Evolutionary conservation across 1,284 basidiomycete genomes (phyloP).

Genomic region (Sanguinoderma infundibulare): DNA sequence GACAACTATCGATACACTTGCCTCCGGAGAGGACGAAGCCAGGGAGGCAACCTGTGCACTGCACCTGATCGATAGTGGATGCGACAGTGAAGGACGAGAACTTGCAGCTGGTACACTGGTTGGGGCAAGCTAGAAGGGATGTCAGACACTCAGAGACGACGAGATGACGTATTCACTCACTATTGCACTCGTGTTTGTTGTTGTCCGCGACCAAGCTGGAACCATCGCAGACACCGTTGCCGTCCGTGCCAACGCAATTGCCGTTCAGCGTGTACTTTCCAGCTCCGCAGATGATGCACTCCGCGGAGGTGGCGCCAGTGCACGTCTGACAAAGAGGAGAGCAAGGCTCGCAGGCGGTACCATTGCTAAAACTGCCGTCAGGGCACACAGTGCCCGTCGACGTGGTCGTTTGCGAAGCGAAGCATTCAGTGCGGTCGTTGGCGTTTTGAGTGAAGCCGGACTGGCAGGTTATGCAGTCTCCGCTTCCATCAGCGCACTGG

Average conservation of each 20-base stretch:
- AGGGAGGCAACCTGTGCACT: slow-evolving; percentile 78
- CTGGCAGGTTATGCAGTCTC: slow-evolving; percentile 73
- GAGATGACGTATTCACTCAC: slow-evolving; percentile 47
- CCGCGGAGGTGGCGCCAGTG: slow-evolving; percentile 65
- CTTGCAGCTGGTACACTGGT: slow-evolving; percentile 77
- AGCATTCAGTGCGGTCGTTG: slow-evolving; percentile 71
- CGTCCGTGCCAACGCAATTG: slow-evolving; percentile 65
- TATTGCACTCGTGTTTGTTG: slow-evolving; percentile 77
- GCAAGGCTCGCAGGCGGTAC: slow-evolving; percentile 60
- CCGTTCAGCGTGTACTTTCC: slow-evolving; percentile 67
- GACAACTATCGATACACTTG: slow-evolving; percentile 69
- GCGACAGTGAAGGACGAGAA: slow-evolving; percentile 72
- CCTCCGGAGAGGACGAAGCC: slow-evolving; percentile 75
- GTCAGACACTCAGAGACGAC: slow-evolving; percentile 1
- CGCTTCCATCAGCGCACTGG: slow-evolving; percentile 67
- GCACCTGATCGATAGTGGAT: slow-evolving; percentile 65
- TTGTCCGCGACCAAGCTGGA: slow-evolving; percentile 79
- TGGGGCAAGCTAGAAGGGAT: slow-evolving; percentile 61
- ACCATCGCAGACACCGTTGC: slow-evolving; percentile 72
- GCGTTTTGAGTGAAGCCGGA: slow-evolving; percentile 66
- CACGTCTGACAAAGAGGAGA: slow-evolving; percentile 73
- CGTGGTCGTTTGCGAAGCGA: slow-evolving; percentile 52
- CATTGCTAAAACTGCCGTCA: slow-evolving; percentile 63
- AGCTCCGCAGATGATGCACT: slow-evolving; percentile 69
- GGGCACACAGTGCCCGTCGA: slow-evolving; percentile 64